Base-by-base conservation (phyloP, 1,284 basidiomycete species). In the Sanghuangporus weigelae region DNA sequence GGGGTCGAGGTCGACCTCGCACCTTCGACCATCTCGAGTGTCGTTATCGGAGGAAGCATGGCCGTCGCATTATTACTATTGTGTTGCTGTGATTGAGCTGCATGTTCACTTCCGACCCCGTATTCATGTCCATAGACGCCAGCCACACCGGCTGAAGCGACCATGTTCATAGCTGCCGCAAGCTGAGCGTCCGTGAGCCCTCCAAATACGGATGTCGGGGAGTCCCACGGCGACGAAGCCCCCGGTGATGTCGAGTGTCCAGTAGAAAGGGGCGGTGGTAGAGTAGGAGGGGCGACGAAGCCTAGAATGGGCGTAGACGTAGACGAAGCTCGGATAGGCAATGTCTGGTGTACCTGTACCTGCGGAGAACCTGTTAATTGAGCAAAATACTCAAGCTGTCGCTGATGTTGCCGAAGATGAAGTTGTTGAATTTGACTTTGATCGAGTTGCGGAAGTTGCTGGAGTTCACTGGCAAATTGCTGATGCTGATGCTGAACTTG, bases 331-430 rank as follows among this genome's bases (percentile, higher is more conserved):
- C 5, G 26, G 3, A 31, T 31, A 31, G 38, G 16, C 48, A 35
- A 35, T 16, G 38, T 49, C 42, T 23, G 58, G 62, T 61, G 70
- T 53, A 69, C 69, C 58, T 68, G 69, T 54, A 68, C 72, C 66
- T 69, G 72, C 53, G 44, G 3, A 46, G 44, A n/a, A n/a, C 16
- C 44, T 46, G 44, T 46, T 19, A 46, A 46, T 3, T 46, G 16
- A 46, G 44, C 21, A 7, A 46, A n/a, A n/a, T 12, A 42, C 16
- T 46, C 26, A 31, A 31, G 26, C 5, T 31, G 26, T 31, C 26
- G 7, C n/a, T 46, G 44, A 2, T 14, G 8, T 7, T 46, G 44
- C 44, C n/a, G 44, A 7, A 42, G 40, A 11, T 42, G 40, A n/a
- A 46, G 44, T 19, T 46, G 44, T 4, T 19, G 44, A 46, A 14